Percentiles rank a stretch among this genome's conserved stretches.
Conservation (phyloP, 2,329 filamentous ascomycete species). For the Pezicula neosporulosa region DNA sequence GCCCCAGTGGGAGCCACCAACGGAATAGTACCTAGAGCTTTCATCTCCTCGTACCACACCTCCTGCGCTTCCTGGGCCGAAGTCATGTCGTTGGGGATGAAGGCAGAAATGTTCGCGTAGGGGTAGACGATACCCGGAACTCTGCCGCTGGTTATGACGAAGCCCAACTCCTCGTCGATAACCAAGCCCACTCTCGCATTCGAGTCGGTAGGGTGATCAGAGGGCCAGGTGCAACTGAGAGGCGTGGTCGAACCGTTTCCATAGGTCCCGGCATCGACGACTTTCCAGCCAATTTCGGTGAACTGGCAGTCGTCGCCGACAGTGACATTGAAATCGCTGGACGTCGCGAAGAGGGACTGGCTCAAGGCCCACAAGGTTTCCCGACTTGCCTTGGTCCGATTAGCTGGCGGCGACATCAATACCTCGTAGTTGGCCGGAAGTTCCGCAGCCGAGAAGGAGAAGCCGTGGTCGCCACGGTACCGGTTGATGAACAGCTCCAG, state of each 20-base stretch:
- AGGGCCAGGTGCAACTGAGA: slow-evolving; percentile 14
- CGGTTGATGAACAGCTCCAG: slow-evolving; percentile 19
- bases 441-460: slow-evolving; percentile 16
- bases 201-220: slow-evolving; percentile 13
- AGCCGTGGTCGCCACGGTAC: slow-evolving; percentile 19
- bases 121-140: slow-evolving; percentile 16
- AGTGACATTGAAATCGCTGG: slow-evolving; percentile 10
- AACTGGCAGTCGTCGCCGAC: slow-evolving; percentile 15
- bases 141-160: slow-evolving; percentile 16
- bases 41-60: slow-evolving; percentile 12
- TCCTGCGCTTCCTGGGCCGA: slow-evolving; percentile 15
- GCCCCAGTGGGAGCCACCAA: slow-evolving; percentile 12
- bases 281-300: slow-evolving; percentile 18
- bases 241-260: slow-evolving; percentile 13
- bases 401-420: slow-evolving; percentile 15
- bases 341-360: slow-evolving; percentile 9
- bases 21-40: slow-evolving; percentile 7
- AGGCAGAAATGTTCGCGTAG: slow-evolving; percentile 13
- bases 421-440: slow-evolving; percentile 13
- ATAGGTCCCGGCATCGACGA: slow-evolving; percentile 16
- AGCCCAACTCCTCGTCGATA: slow-evolving; percentile 18
- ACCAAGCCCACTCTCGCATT: slow-evolving; percentile 15
- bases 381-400: slow-evolving; percentile 15
- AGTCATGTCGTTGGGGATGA: slow-evolving; percentile 13
- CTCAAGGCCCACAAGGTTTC: slow-evolving; percentile 7